Percentiles rank a stretch among this genome's conserved stretches.
These are phyloP conservation scores for Ceratocystis alfenasii DNA, from an alignment of 2,329 filamentous ascomycete genomes.

Conservation along the genomic window DNA sequence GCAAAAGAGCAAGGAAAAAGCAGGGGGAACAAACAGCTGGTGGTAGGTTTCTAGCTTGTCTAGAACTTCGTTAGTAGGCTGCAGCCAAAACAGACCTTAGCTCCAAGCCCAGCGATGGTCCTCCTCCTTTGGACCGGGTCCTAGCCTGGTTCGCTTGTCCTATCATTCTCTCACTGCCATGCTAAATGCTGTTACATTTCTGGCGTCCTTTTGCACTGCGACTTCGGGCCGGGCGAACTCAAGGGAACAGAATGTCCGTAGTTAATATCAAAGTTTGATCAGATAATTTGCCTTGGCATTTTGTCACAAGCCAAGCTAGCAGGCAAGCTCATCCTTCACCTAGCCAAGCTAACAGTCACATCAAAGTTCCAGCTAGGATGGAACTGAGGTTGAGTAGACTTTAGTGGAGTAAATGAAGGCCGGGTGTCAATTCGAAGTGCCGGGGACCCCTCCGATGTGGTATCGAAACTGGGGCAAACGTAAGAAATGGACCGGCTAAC, in stretches of 20 bases:
- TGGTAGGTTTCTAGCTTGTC: too few species aligned
- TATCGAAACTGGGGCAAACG: not conserved
- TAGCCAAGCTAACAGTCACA: not conserved
- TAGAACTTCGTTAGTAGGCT: too few species aligned
- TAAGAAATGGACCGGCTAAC: not conserved
- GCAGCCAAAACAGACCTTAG: too few species aligned
- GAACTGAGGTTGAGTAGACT: too few species aligned
- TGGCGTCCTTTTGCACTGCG: conserved; percentile 1
- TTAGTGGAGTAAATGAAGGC: not conserved
- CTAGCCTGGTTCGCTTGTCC: not conserved
- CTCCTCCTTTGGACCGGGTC: not conserved
- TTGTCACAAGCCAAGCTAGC: not conserved
- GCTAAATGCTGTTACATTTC: not conserved
- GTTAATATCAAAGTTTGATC: conserved; percentile 3
- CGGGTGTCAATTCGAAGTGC: not conserved
- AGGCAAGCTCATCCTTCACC: not conserved
- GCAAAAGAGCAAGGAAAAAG: conserved; percentile 3
- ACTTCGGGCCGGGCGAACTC: conserved; percentile 1
- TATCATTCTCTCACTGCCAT: not conserved
- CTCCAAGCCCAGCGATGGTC: too few species aligned
- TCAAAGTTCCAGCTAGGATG: not conserved
- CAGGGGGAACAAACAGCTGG: not conserved
- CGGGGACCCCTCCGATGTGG: conserved; percentile 7
- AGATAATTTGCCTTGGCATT: conserved; percentile 14
- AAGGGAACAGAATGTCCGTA: not conserved